Conservation (phyloP, 768 basidiomycete species). For the Tylopilus balloui region DNA sequence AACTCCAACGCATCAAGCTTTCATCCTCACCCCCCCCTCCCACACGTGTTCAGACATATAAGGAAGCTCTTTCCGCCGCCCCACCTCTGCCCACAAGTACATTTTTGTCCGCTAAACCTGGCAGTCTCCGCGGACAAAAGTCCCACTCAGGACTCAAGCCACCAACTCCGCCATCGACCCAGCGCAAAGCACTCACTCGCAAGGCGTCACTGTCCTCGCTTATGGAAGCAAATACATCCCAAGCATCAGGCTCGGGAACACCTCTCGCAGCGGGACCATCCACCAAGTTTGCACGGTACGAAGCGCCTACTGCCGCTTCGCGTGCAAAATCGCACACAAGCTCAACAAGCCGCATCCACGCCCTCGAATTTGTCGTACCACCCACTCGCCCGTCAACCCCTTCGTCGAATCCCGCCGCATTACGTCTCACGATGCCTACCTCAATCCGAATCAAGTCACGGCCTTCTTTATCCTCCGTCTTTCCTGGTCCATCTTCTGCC, state of each 20-base stretch:
- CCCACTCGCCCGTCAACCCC: conserved; percentile 77
- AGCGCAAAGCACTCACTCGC: conserved; percentile 55
- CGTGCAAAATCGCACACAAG: conserved; percentile 67
- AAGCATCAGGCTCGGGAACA: conserved; percentile 52
- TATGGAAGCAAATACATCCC: conserved; percentile 54
- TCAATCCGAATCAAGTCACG: conserved; percentile 71
- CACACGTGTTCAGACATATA: conserved; percentile 55
- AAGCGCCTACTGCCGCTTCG: conserved; percentile 77
- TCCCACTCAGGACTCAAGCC: conserved; percentile 80
- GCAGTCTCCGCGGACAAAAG: conserved; percentile 77
- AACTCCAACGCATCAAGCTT: conserved; percentile 61
- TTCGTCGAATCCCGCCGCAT: conserved; percentile 68
- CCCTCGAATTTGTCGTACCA: conserved; percentile 62
- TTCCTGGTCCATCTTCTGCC: conserved; percentile 44
- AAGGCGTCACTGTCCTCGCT: conserved; percentile 79
- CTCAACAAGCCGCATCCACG: conserved; percentile 58
- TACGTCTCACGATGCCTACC: conserved; percentile 86
- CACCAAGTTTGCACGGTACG: conserved; percentile 52
- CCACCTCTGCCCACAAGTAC: conserved; percentile 48
- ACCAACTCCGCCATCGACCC: conserved; percentile 60
- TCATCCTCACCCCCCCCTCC: conserved; percentile 66
- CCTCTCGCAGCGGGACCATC: conserved; percentile 32
- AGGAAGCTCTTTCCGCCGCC: conserved; percentile 47
- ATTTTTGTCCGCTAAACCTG: conserved; percentile 64
- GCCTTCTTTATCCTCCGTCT: conserved; percentile 72